A percentile compares a stretch with the other conserved stretches of the same genome.
phyloP scores from a whole-genome alignment of 1,139 yeast genomes.

The Candida buenavistaensis region DNA sequence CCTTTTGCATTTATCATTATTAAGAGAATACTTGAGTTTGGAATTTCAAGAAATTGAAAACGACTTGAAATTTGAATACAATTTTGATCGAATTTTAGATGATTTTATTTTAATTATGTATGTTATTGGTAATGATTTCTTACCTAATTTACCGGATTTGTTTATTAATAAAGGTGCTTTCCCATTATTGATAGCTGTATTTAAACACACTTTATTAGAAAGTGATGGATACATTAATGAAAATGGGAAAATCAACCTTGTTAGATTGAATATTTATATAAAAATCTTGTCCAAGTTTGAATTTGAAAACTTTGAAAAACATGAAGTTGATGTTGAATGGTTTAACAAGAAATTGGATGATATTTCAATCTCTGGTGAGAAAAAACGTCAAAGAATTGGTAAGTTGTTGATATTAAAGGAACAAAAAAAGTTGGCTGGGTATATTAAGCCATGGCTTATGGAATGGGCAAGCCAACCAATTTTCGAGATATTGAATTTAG shows the following conservation, averaged over 20 bases:
- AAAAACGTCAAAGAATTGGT: constrained; percentile 65
- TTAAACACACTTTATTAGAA: constrained; percentile 73
- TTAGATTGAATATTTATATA: constrained; percentile 73
- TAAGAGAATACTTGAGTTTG: constrained; percentile 86
- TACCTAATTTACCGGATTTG: constrained; percentile 95
- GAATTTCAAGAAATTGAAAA: constrained; percentile 76
- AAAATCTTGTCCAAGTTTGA: constrained; percentile 69
- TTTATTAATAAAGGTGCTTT: constrained; percentile 95
- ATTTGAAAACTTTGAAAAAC: constrained; percentile 75
- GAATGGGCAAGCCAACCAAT: constrained; percentile 34
- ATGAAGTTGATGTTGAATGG: constrained; percentile 88
- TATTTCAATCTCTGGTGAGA: constrained; percentile 72
- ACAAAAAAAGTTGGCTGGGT: constrained; percentile 66
- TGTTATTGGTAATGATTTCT: constrained; percentile 96
- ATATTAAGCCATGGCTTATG: constrained; percentile 68
- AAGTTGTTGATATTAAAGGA: constrained; percentile 66
- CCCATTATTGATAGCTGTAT: constrained; percentile 83
- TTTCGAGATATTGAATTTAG: constrained; percentile 31
- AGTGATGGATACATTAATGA: constrained; percentile 86
- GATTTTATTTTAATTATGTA: constrained; percentile 91
- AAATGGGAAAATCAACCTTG: constrained; percentile 75
- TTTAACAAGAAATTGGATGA: constrained; percentile 81
- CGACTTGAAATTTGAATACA: constrained; percentile 66
- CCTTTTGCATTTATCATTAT: constrained; percentile 78
- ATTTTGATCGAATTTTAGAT: constrained; percentile 87